Evolutionary conservation across 192 early-diverging fungal genomes (phyloP), one percentile per base, ranked within the genome.

Genomic region (Entophlyctis helioformis): DNA sequence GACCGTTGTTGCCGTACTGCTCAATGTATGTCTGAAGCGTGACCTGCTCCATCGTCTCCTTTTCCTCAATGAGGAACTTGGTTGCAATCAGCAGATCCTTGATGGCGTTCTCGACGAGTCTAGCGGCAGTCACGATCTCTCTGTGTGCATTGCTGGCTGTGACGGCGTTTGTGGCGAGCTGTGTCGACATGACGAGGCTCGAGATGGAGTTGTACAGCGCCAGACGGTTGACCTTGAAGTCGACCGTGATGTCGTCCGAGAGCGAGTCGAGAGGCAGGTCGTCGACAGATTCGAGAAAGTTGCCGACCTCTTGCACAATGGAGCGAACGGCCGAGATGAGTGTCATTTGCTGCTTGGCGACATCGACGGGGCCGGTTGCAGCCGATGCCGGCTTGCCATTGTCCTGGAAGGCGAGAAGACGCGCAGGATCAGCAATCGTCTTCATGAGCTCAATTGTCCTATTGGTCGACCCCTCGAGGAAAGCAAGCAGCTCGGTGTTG

Each of bases 151-250:
- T 66, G 21, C 58, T 46, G 22, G 72, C 66, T 16, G 74, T 61
- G 47, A 72, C 63, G 1, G 62, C 66, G 33, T 60, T 61, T 0
- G 81, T 69, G 1, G 77, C 71, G 5, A 63, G 56, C 27, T 74
- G 62, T 21, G 74, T 75, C 8, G 66, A 63, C 58, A 80, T 78
- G 31, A 81, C 72, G 15, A 86, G 51, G 15, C 64, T 63, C 1
- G 81, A 67, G 25, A 85, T 57, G 36, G 67, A 68, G 50, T 83
- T 78, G 67, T 77, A 82, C 23, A 86, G 56, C 3, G 57, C 47
- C 36, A 78, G 69, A 46, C 80, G 76, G 25, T 74, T 62, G 42
- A 64, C 55, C 43, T 76, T 74, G 54, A 86, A 78, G 13, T 83
- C 66, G 16, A 65, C 49, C 6, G 58, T 51, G 25, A 65, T 43